Evolutionary conservation across 1,284 basidiomycete species (phyloP).

Genomic region (Puccinia horiana): DNA sequence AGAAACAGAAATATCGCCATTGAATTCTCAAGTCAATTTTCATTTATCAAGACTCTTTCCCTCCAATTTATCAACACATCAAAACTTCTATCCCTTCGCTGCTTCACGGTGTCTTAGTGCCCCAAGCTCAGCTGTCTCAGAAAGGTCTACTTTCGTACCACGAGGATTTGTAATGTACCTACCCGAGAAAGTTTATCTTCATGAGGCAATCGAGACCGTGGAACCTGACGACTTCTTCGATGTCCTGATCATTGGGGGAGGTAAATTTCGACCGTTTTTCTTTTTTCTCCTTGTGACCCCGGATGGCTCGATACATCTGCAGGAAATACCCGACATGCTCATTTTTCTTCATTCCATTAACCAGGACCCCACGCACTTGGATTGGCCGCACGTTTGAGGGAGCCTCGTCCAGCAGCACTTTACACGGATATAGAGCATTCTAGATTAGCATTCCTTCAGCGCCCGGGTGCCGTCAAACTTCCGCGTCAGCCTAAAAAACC

Average conservation of each 20-base stretch:
- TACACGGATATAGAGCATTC: constrained; percentile 57
- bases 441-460: constrained; percentile 53
- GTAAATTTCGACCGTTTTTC: constrained; percentile 21
- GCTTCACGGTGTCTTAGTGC: too few species aligned
- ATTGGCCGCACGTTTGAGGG: constrained; percentile 53
- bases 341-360: neutral
- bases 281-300: neutral
- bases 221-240: constrained; percentile 45
- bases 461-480: constrained; percentile 22
- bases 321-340: neutral
- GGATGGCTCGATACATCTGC: neutral
- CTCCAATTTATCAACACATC: too few species aligned
- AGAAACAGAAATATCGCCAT: too few species aligned
- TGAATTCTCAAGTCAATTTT: too few species aligned
- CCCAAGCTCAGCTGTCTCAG: neutral
- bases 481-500: constrained; percentile 48
- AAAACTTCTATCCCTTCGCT: too few species aligned
- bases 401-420: constrained; percentile 53
- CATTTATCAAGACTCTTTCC: too few species aligned
- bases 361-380: constrained; percentile 55
- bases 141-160: neutral
- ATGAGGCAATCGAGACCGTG: constrained; percentile 26
- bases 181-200: neutral
- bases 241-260: constrained; percentile 49
- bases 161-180: neutral